phyloP scores from a whole-genome alignment of 805 yeast species.

The Torulaspora gathmanii region DNA sequence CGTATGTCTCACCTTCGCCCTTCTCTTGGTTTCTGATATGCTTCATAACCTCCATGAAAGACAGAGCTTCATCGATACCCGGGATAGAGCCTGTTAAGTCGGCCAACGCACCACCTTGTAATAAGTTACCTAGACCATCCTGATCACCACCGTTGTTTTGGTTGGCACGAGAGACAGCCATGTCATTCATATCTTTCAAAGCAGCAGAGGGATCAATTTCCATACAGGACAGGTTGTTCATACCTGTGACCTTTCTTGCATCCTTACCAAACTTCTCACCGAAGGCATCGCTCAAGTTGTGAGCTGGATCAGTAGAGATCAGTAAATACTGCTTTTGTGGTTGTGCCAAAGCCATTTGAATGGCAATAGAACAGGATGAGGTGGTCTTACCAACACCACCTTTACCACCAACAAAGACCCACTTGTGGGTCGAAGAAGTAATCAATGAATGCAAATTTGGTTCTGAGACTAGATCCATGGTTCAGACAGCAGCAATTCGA shows the following conservation, averaged over 20 bases:
- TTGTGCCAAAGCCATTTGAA: constrained; percentile 81
- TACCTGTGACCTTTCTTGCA: constrained; percentile 88
- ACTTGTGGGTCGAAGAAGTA: constrained; percentile 66
- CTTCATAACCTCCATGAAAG: constrained; percentile 96
- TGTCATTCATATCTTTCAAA: constrained; percentile 74
- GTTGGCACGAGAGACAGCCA: constrained; percentile 37
- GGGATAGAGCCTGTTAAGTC: constrained; percentile 95
- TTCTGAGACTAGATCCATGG: constrained; percentile 57
- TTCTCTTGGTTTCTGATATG: constrained; percentile 77
- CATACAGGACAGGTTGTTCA: constrained; percentile 89
- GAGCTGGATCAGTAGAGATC: constrained; percentile 98
- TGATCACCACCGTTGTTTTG: constrained; percentile 42
- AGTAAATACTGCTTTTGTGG: constrained; percentile 76
- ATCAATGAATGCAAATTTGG: constrained; percentile 67
- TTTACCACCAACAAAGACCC: constrained; percentile 99
- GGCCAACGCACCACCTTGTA: constrained; percentile 43
- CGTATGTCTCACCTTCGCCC: constrained; percentile 48
- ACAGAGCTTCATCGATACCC: constrained; percentile 96
- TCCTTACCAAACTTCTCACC: constrained; percentile 98
- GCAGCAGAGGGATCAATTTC: constrained; percentile 97
- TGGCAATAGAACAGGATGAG: constrained; percentile 90
- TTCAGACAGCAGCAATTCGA: not conserved
- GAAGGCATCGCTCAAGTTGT: constrained; percentile 94
- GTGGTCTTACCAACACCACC: constrained; percentile 99
- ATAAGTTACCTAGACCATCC: constrained; percentile 32